Conservation (phyloP, 306 rosid species). For the Castanea crenata region DNA sequence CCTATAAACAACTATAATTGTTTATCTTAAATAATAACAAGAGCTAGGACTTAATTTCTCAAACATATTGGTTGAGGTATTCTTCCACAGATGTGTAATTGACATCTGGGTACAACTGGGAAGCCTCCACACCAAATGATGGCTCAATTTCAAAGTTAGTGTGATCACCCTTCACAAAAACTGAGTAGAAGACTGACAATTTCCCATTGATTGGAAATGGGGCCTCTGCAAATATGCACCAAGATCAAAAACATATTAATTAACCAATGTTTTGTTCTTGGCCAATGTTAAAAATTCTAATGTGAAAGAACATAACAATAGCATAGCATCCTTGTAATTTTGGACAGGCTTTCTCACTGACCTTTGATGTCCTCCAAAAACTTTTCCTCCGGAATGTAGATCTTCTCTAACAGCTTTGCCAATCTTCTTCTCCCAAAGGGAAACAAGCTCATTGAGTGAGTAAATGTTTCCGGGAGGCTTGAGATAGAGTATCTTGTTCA, state of each 20-base stretch:
- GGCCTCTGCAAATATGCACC: conserved; percentile 46
- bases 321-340: neutral
- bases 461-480: conserved; percentile 62
- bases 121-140: conserved; percentile 88
- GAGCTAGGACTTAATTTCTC: neutral
- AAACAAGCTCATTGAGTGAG: conserved; percentile 75
- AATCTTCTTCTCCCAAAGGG: conserved; percentile 89
- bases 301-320: no score
- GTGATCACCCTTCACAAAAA: conserved; percentile 77
- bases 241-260: neutral
- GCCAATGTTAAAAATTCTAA: neutral
- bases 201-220: conserved; percentile 65
- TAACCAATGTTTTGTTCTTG: no score
- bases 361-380: conserved; percentile 76
- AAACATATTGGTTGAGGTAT: conserved; percentile 62
- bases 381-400: conserved; percentile 61
- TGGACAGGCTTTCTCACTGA: neutral
- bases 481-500: conserved; percentile 78
- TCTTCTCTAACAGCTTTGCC: conserved; percentile 63
- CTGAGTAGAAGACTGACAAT: conserved; percentile 60
- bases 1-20: no score
- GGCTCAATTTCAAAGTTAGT: conserved; percentile 76
- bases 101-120: conserved; percentile 74
- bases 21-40: no score
- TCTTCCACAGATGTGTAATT: conserved; percentile 81